Evolutionary conservation across 2,329 filamentous ascomycete genomes (phyloP), one percentile per base, ranked within the genome.

Genomic region (Penicillium sp.): DNA sequence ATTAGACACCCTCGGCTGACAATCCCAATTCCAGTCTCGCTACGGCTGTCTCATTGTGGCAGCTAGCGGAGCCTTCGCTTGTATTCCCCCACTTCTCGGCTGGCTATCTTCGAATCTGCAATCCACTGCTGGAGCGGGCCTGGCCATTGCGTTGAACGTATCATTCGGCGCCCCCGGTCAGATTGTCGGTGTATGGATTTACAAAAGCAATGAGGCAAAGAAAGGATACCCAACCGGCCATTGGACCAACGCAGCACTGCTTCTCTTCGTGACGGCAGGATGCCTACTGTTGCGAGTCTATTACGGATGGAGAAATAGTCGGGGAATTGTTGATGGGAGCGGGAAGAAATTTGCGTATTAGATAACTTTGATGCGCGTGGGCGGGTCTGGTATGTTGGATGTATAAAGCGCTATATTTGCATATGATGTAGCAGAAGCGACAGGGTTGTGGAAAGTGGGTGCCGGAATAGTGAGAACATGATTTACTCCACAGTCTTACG

Each of bases 171-270:
- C 85, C 0, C 78, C 86, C 0, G 86, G 87, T 0, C 86, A 89
- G 68, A 89, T 90, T 38, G 81, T 84, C 0, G 87, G 86, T 0
- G 85, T 88, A 1, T 90, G 85, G 85, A 89, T 88, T 56, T 89
- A 89, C 71, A 86, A 86, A 64, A 76, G 81, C 1, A 72, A 81
- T 10, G 85, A 90, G 68, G 80, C 78, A 16, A 67, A 72, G 21
- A 70, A 60, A 9, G 86, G 87, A 0, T 89, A 87, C 65, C 85
- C 85, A 0, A 89, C 85, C 0, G 87, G 87, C 0, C 86, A 89
- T 64, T 88, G 83, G 82, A 80, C 79, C 4, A 87, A 87, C 65
- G 83, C 82, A 2, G 84, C 73, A 10, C 68, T 87, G 59, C 62
- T 87, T 38, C 72, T 87, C 12, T 79, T 85, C 54, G 84, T 85